Conservation (phyloP, 257 asterid species). For the Oldenlandia corymbosa region DNA sequence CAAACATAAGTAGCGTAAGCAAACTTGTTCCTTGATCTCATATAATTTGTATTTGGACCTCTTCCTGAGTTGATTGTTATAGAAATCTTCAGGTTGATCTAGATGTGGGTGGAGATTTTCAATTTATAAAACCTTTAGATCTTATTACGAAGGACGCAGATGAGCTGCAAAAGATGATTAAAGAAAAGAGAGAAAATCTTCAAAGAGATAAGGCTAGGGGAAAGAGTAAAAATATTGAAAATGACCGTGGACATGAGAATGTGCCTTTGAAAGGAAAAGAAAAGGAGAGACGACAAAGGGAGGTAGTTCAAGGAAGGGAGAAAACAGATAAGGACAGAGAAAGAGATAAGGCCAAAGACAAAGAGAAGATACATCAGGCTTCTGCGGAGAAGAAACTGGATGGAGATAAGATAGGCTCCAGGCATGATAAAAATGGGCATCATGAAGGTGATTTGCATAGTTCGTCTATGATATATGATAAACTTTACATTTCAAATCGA, state of each 20-base stretch:
- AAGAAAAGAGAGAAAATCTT: slow-evolving; percentile 63
- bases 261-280: slow-evolving; percentile 38
- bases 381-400: slow-evolving; percentile 33
- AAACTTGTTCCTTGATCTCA: slow-evolving; percentile 13
- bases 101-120: slow-evolving; percentile 77
- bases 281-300: slow-evolving; percentile 58
- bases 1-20: slow-evolving; percentile 68
- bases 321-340: slow-evolving; percentile 44
- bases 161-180: slow-evolving; percentile 72
- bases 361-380: slow-evolving; percentile 64
- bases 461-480: slow-evolving; percentile 5
- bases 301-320: slow-evolving; percentile 56
- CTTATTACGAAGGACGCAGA: slow-evolving; percentile 77
- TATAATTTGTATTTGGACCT: slow-evolving; percentile 20
- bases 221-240: slow-evolving; percentile 61
- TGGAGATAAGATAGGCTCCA: slow-evolving; percentile 41
- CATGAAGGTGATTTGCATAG: slow-evolving; percentile 48
- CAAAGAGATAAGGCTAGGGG: slow-evolving; percentile 56
- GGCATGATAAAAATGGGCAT: slow-evolving; percentile 54
- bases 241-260: slow-evolving; percentile 50
- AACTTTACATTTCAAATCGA: background rate
- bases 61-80: slow-evolving; percentile 23
- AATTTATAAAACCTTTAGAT: slow-evolving; percentile 78
- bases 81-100: slow-evolving; percentile 65
- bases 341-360: slow-evolving; percentile 52